Conservation (phyloP, 176 grass and related monocot genomes). For the Oryza punctata region DNA sequence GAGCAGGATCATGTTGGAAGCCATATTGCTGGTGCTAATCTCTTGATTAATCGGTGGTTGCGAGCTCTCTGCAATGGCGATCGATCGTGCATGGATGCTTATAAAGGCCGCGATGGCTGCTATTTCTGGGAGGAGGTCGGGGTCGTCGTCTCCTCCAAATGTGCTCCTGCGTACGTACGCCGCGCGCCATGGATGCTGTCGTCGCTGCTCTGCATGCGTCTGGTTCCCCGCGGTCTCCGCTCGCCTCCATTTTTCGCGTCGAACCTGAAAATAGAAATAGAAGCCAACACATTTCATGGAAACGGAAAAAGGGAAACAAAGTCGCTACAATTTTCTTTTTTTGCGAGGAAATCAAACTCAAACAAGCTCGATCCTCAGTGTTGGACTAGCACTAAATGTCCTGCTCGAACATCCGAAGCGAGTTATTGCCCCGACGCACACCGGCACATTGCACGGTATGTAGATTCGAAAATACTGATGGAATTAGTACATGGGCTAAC, state of each 20-base stretch:
- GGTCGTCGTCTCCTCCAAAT: constrained; percentile 2
- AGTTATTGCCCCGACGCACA: too few species aligned
- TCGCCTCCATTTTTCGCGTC: neutral
- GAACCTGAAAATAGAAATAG: neutral
- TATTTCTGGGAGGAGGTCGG: constrained; percentile 21
- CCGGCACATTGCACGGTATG: too few species aligned
- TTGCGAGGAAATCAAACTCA: too few species aligned
- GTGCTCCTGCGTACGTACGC: neutral
- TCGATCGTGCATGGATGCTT: neutral
- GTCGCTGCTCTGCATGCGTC: neutral
- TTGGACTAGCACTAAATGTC: too few species aligned
- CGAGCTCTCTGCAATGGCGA: neutral
- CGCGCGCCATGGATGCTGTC: neutral
- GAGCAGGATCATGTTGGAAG: neutral
- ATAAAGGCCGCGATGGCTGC: neutral
- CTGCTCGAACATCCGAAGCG: too few species aligned
- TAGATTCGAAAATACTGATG: too few species aligned
- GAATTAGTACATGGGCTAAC: too few species aligned
- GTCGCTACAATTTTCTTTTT: too few species aligned
- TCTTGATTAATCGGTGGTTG: too few species aligned
- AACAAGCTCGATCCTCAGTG: too few species aligned
- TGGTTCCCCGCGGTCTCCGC: neutral
- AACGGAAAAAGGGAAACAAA: neutral
- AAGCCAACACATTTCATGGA: neutral
- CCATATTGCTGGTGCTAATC: neutral